Evolutionary conservation across 495 filamentous ascomycete species (phyloP), one percentile per base, ranked within the genome.

Genomic region (Penicillium cosmopolitanum): DNA sequence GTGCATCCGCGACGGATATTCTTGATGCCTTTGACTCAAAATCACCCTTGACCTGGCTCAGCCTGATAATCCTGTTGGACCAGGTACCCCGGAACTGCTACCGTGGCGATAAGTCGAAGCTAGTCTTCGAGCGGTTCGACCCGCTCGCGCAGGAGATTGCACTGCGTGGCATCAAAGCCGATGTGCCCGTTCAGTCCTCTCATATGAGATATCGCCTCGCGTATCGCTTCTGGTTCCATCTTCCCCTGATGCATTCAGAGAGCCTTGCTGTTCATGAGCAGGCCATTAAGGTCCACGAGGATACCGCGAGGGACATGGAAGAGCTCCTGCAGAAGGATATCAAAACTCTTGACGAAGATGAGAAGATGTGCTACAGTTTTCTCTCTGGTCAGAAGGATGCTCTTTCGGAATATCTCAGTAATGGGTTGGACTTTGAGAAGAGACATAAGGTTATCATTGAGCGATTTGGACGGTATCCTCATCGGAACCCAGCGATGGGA

Each of bases 161-260:
- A 9, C 11, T 68, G 0, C 56, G 54, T 8, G 72, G 68, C 1
- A 53, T 73, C 15, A 50, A 60, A 15, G 25, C 42, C 3, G 60
- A 51, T 0, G 56, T 75, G 6, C 62, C 63, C 1, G 61, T 28
- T 4, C 58, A 51, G 28, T 63, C 53, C 2, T 53, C 71, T 2
- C 55, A 65, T 25, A 50, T 70, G 12, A 62, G 63, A 36, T 72
- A 70, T 28, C 69, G 66, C 9, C 52, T 75, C 2, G 59, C 69
- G 7, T 64, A 68, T 25, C 64, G 73, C 3, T 40, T 62, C 28
- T 75, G 73, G 73, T 75, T 75, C 50, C 60, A 70, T 36, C 42
- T 75, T 33, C 73, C 73, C 0, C 50, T 75, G 4, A 72, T 75
- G 73, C 71, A 75, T 43, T 69, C 67, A 7, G 73, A 74, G 57